Conservation (phyloP, 768 basidiomycete species). For the Piloderma croceum region DNA sequence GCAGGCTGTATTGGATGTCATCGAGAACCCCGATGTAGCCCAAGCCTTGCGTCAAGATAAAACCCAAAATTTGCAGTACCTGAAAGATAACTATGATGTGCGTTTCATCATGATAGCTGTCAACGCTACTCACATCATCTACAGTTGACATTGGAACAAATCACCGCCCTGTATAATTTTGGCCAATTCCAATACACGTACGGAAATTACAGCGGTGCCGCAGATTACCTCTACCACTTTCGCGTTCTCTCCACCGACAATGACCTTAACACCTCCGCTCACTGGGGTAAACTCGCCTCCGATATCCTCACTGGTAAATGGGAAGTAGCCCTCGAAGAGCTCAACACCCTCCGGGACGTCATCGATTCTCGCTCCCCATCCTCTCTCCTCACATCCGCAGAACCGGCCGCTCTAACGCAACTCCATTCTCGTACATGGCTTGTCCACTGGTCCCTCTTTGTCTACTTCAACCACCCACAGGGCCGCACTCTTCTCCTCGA, state of each 20-base stretch:
- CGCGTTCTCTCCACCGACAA: conserved; percentile 92
- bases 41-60: conserved; percentile 94
- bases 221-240: conserved; percentile 98
- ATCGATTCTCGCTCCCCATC: conserved; percentile 75
- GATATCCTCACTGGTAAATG: conserved; percentile 94
- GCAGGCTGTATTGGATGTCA: conserved; percentile 89
- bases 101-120: conserved; percentile 21
- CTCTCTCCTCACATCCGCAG: conserved; percentile 39
- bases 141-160: conserved; percentile 92
- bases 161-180: conserved; percentile 93
- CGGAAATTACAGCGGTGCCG: conserved; percentile 93
- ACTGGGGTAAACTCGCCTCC: conserved; percentile 98
- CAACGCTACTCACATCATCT: conserved; percentile 4
- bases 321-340: conserved; percentile 92
- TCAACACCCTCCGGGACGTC: conserved; percentile 89
- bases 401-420: conserved; percentile 75
- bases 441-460: conserved; percentile 96
- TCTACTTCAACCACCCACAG: conserved; percentile 95
- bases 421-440: conserved; percentile 95
- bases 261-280: conserved; percentile 91
- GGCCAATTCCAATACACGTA: conserved; percentile 99
- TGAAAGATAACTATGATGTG: conserved; percentile 90
- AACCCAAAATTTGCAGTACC: conserved; percentile 90
- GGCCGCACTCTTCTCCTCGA: conserved; percentile 91
- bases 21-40: conserved; percentile 94